Base-by-base conservation (phyloP, 164 flowering plant species). In the Stephania japonica region DNA sequence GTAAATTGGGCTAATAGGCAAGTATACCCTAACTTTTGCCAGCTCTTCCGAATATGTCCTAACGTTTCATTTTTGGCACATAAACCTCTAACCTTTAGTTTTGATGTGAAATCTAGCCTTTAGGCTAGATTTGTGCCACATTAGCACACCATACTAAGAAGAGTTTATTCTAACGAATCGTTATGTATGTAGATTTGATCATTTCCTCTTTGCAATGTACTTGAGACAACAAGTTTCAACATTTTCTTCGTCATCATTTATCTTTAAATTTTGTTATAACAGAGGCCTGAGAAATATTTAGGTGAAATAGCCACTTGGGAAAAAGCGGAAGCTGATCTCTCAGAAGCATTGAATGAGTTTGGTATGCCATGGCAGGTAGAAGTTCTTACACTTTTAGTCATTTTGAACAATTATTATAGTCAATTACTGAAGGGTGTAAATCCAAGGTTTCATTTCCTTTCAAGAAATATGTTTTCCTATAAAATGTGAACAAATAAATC, bases 361-460 rank as follows among this genome's bases (percentile, higher is more conserved):
- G 97, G 93, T 24, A 90, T 84, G 81, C 90, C 90, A 1, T 96
- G 99, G 99, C 81, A 91, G 99, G 99, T 96, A 77, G 59, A n/a
- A 69, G 21, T 41, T 21, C 24, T 10, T 67, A 56, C 63, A 56
- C 19, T 56, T 56, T 56, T 16, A 56, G n/a, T 23, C 63, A 6
- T 56, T 56, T 56, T 21, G 7, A 14, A 18, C 63, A 56, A 19
- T 56, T 19, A 56, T 56, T 19, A 56, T 16, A 5, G 23, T 56
- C 21, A 3, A 56, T 19, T 56, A 2, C n/a, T 56, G 23, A 18
- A 5, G 23, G 18, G 21, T 7, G 18, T 56, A 56, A 19, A 16
- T 16, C 21, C 21, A 56, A 19, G 38, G 38, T 19, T 16, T 56
- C n/a, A 3, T 44, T 43, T 47, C 47, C 49, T 23, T 26, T 32